Evolutionary conservation across 2,329 filamentous ascomycete genomes (phyloP).

Genomic region (Chaetomium sp.): DNA sequence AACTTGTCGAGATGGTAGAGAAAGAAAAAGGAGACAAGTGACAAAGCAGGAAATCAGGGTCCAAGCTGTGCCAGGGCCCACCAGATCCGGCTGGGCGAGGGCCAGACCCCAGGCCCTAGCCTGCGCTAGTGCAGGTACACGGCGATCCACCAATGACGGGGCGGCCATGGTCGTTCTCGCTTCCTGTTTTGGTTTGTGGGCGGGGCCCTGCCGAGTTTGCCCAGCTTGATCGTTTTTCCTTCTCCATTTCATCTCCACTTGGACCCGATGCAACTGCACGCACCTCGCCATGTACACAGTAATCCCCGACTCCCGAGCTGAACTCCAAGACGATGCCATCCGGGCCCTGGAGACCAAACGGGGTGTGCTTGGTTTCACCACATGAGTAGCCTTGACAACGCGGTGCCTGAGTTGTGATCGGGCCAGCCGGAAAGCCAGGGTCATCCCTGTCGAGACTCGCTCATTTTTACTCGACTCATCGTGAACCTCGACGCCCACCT

Average conservation of each 20-base stretch:
- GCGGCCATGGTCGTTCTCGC: background rate
- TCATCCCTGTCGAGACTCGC: background rate
- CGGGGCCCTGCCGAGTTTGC: background rate
- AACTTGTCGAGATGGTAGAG: background rate
- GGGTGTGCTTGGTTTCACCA: slow-evolving; percentile 1
- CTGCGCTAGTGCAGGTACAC: slow-evolving; percentile 25
- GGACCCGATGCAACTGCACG: background rate
- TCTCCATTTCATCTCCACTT: background rate
- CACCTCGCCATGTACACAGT: no score
- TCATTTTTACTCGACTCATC: background rate
- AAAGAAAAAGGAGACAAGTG: slow-evolving; percentile 7
- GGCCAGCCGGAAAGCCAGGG: background rate
- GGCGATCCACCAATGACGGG: background rate
- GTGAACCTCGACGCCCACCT: background rate
- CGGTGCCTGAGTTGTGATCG: background rate
- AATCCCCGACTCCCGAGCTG: slow-evolving; percentile 8
- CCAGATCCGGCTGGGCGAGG: background rate
- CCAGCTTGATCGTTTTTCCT: slow-evolving; percentile 9
- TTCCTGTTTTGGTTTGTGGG: slow-evolving; percentile 18
- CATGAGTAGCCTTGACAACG: background rate
- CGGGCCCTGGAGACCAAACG: background rate
- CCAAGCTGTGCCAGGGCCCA: slow-evolving; percentile 3
- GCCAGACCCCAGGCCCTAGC: slow-evolving; percentile 1
- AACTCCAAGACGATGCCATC: slow-evolving; percentile 6
- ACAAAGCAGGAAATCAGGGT: slow-evolving; percentile 2